Conservation (phyloP, 805 yeast species). For the Cyberlindnera americana region DNA sequence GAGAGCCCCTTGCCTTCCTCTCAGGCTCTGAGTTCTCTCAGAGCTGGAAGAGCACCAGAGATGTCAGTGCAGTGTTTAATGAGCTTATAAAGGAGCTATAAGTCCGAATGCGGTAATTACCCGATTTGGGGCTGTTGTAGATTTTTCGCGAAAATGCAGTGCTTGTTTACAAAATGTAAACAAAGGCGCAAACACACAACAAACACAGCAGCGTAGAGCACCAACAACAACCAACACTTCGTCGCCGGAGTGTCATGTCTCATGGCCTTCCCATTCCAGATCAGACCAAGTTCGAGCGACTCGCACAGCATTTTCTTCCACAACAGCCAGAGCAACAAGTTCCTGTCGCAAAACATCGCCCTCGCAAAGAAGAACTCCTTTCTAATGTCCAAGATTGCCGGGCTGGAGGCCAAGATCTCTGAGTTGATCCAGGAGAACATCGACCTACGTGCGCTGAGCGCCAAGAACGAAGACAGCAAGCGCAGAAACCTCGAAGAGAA, state of each 20-base stretch:
- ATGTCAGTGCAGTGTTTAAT: constrained; percentile 15
- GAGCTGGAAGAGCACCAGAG: constrained; percentile 19
- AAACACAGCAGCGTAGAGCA: no score
- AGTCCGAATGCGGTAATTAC: no score
- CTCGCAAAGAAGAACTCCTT: constrained; percentile 57
- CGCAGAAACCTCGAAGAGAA: constrained; percentile 36
- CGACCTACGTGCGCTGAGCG: constrained; percentile 35
- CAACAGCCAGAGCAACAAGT: constrained; percentile 27
- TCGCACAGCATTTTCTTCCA: constrained; percentile 8
- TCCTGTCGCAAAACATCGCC: constrained; percentile 43
- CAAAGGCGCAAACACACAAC: constrained; percentile 9
- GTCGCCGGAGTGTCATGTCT: constrained; percentile 11
- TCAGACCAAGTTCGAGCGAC: constrained; percentile 10
- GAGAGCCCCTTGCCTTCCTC: constrained; percentile 15
- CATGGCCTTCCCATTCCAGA: constrained; percentile 26
- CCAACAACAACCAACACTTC: no score
- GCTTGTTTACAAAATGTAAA: constrained; percentile 15
- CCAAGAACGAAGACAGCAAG: constrained; percentile 29
- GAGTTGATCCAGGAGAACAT: constrained; percentile 51
- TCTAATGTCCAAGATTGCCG: constrained; percentile 47
- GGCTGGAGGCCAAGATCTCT: constrained; percentile 48
- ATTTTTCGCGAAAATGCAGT: no score
- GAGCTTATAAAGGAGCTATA: constrained; percentile 6
- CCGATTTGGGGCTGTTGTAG: no score
- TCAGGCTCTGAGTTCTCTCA: constrained; percentile 19